Evolutionary conservation across 129 eudicot species (phyloP).

Genomic region (Ambrosia artemisiifolia): DNA sequence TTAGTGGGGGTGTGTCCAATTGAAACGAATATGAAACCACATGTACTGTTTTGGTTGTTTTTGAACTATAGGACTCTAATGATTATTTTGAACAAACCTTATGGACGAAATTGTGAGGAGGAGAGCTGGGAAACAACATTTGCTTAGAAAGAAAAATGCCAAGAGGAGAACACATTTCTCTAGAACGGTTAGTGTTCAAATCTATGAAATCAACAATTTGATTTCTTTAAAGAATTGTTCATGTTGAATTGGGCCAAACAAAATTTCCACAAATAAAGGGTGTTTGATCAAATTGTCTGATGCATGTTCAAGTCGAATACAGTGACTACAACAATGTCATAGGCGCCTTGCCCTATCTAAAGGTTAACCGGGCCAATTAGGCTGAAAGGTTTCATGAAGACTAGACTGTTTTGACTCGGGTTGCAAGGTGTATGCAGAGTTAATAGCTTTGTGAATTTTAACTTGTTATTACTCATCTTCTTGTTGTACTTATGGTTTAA

Average conservation of each 20-base stretch:
- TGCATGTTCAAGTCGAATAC: constrained; percentile 83
- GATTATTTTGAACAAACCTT: too few relatives aligned
- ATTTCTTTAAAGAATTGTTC: background rate
- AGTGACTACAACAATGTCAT: constrained; percentile 90
- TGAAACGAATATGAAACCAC: too few relatives aligned
- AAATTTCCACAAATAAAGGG: too few relatives aligned
- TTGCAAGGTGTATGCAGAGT: background rate
- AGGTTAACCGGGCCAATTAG: constrained; percentile 72
- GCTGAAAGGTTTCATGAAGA: background rate
- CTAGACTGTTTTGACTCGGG: background rate
- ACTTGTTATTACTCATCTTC: constrained; percentile 15
- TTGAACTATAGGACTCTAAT: too few relatives aligned
- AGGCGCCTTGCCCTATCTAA: constrained; percentile 96
- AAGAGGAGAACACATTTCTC: constrained; percentile 71
- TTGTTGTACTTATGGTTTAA: constrained; percentile 31
- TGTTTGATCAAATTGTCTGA: background rate
- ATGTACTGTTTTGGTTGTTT: too few relatives aligned
- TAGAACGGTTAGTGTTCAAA: constrained; percentile 51
- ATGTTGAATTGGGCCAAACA: too few relatives aligned
- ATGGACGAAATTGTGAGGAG: constrained; percentile 96
- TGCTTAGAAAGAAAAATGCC: constrained; percentile 85
- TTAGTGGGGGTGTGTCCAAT: too few relatives aligned
- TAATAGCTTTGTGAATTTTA: too few relatives aligned
- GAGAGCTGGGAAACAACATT: constrained; percentile 95
- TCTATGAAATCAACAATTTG: background rate